Percentiles rank a stretch among this genome's conserved stretches.
Evolutionary conservation across 2,329 filamentous ascomycete species (phyloP).

Genomic region (Lachnellula arida): DNA sequence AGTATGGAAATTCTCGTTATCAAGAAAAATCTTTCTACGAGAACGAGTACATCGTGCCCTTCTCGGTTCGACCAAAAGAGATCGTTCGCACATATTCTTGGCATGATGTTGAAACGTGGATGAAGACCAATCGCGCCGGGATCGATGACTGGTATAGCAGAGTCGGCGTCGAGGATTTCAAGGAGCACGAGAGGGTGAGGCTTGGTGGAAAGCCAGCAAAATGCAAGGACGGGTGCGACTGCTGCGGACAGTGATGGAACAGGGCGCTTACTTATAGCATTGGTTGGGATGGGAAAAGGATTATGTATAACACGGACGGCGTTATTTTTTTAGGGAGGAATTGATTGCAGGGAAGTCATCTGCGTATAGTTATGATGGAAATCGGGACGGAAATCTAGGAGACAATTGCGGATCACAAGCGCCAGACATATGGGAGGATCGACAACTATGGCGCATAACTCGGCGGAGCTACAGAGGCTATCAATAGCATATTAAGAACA

Average conservation of each 20-base stretch:
- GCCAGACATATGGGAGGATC: background rate
- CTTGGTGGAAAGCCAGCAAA: background rate
- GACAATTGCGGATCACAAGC: background rate
- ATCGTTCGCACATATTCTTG: background rate
- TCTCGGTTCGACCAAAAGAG: background rate
- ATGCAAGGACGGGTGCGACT: constrained; percentile 1
- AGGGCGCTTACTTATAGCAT: background rate
- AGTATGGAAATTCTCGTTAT: background rate
- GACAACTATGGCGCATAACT: background rate
- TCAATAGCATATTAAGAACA: too few relatives aligned
- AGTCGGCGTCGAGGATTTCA: background rate
- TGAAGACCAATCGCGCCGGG: background rate
- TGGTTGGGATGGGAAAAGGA: background rate
- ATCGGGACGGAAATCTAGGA: background rate
- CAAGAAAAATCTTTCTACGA: background rate
- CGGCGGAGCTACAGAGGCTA: too few relatives aligned
- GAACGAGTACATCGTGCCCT: background rate
- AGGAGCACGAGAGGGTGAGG: constrained; percentile 6
- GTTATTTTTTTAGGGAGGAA: background rate
- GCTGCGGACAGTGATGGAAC: constrained; percentile 1
- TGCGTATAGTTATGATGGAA: background rate
- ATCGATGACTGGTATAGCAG: background rate
- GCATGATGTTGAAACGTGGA: background rate
- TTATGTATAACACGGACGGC: background rate
- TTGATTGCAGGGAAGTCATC: background rate